Conservation (phyloP, 2,329 filamentous ascomycete genomes). For the Epichloe coenophiala region DNA sequence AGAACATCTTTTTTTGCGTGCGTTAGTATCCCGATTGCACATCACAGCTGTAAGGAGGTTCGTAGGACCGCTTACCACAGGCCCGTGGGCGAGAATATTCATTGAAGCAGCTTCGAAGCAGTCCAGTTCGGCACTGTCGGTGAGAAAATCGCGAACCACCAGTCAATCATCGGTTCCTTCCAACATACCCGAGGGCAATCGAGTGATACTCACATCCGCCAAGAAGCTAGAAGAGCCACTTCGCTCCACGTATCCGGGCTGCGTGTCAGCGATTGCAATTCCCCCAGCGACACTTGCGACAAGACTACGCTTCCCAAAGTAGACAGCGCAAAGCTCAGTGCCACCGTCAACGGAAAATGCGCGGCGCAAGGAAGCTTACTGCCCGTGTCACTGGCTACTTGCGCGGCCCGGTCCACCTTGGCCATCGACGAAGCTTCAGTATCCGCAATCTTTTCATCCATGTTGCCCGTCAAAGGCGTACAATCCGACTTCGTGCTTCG, state of each 20-base stretch:
- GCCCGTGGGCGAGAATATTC: constrained; percentile 59
- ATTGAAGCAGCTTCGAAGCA: constrained; percentile 55
- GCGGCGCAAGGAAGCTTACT: constrained; percentile 27
- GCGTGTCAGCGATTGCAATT: constrained; percentile 55
- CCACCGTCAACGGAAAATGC: constrained; percentile 39
- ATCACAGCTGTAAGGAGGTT: neutral
- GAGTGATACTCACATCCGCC: constrained; percentile 37
- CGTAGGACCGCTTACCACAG: constrained; percentile 33
- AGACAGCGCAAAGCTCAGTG: constrained; percentile 48
- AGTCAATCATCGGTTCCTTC: constrained; percentile 5
- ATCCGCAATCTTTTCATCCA: neutral
- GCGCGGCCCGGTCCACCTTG: constrained; percentile 6
- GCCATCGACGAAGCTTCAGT: constrained; percentile 5
- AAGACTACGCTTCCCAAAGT: constrained; percentile 50
- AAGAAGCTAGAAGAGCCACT: constrained; percentile 38
- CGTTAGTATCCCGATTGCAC: neutral
- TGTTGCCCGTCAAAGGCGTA: constrained; percentile 6
- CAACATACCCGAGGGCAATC: neutral
- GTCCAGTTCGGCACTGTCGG: constrained; percentile 55
- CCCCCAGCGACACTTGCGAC: constrained; percentile 44
- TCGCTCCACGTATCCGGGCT: constrained; percentile 48
- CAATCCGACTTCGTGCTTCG: constrained; percentile 10
- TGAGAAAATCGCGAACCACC: neutral
- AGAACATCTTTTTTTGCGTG: constrained; percentile 41
- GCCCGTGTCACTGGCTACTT: neutral